Percentiles rank a stretch among this genome's conserved stretches.
phyloP scores from a whole-genome alignment of 371 early-diverging fungal species.

The Rhizopus arrhizus region DNA sequence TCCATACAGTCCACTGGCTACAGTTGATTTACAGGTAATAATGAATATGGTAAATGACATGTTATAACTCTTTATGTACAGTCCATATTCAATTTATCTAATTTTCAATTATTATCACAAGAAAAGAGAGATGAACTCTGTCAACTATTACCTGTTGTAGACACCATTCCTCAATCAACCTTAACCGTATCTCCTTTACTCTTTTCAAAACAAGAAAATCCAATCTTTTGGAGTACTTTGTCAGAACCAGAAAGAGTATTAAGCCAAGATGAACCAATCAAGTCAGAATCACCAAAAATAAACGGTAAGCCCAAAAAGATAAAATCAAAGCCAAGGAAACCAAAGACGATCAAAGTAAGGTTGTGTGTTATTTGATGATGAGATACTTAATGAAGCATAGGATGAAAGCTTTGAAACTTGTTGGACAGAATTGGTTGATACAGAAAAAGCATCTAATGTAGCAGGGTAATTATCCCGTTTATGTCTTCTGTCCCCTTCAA shows the following conservation, averaged over 20 bases:
- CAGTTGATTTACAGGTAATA: conserved; percentile 42
- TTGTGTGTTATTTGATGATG: too few species aligned
- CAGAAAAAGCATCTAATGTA: conserved; percentile 50
- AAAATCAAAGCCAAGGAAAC: conserved; percentile 4
- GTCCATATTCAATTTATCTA: conserved; percentile 41
- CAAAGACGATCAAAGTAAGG: background rate
- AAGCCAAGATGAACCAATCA: conserved; percentile 23
- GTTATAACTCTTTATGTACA: conserved; percentile 2
- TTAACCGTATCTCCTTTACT: conserved; percentile 21
- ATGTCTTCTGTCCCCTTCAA: background rate
- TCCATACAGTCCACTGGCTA: conserved; percentile 39
- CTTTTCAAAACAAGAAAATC: conserved; percentile 42
- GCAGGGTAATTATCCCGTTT: conserved; percentile 39
- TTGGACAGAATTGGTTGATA: conserved; percentile 45
- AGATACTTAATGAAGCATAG: conserved; percentile 12
- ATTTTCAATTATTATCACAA: conserved; percentile 43
- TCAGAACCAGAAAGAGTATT: conserved; percentile 42
- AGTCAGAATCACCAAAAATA: conserved; percentile 1
- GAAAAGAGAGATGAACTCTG: conserved; percentile 38
- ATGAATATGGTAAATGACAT: background rate
- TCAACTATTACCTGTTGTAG: conserved; percentile 36
- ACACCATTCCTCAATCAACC: conserved; percentile 12
- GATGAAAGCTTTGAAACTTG: conserved; percentile 45
- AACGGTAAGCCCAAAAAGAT: conserved; percentile 6
- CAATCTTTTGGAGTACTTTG: conserved; percentile 37